Base-by-base conservation (phyloP, 2,329 filamentous ascomycete genomes). In the Paramyrothecium sp. region DNA sequence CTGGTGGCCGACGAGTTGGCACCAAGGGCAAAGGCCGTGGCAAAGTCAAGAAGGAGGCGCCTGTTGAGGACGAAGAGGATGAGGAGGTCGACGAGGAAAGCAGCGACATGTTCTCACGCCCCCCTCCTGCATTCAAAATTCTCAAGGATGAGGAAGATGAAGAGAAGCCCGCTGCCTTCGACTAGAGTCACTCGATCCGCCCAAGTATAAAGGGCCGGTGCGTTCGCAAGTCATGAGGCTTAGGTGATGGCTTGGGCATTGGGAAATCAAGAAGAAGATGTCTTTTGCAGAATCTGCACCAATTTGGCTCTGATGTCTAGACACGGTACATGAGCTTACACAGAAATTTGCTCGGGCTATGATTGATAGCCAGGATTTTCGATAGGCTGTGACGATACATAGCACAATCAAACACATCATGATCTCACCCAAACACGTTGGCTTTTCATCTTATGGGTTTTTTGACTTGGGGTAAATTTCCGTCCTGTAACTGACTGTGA, bases 21-120 rank as follows among this genome's bases (percentile, higher is more conserved):
- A 50, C 57, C 50, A 69, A 67, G 59, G 62, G 59, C 3, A 68
- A 65, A 54, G 58, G 54, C 2, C 60, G 57, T 13, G 53, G 53
- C 56, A 68, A 65, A 54, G 55, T 61, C 48, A 67, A 66, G 61
- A 63, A 65, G 56, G 64, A 71, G 17, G 57, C 64, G 3, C 20
- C 11, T 5, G 56, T 51, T 1, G 51, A 58, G 2, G 54, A 61
- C 2, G 22, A 21, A 5, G 26, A 54, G 19, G 56, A 58, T 16
- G 34, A 58, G 30, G 60, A 58, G 5, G 51, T 63, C 13, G 26
- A 30, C 10, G 26, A 30, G 26, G 26, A 30, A 30, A 30, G 26
- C 26, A 10, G 26, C 26, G 26, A 30, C 26, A 10, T 30, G 26
- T 30, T 30, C 26, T 10, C 4, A 7, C 38, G 38, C 38, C 13